phyloP scores from a whole-genome alignment of 2,329 filamentous ascomycete species.

The Claviceps sp. region DNA sequence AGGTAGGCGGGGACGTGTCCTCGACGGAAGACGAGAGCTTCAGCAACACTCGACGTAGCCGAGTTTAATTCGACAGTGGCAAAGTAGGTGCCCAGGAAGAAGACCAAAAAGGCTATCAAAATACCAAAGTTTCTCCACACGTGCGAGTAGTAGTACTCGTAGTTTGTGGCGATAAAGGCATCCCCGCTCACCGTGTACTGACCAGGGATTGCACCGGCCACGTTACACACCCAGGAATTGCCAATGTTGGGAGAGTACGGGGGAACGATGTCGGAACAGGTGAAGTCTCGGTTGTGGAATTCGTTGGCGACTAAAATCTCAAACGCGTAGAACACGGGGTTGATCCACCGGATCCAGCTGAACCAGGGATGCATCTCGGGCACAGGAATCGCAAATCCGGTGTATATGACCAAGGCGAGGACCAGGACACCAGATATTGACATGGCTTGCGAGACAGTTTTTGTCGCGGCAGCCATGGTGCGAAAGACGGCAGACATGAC shows the following conservation, averaged over 20 bases:
- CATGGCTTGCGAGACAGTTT: slow-evolving; percentile 48
- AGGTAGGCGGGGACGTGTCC: slow-evolving; percentile 35
- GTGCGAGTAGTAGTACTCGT: slow-evolving; percentile 42
- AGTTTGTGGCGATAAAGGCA: slow-evolving; percentile 42
- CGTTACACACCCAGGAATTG: slow-evolving; percentile 37
- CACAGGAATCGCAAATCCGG: slow-evolving; percentile 40
- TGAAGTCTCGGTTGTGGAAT: slow-evolving; percentile 43
- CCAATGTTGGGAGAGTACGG: slow-evolving; percentile 29
- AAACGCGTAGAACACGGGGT: slow-evolving; percentile 62
- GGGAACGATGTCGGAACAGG: slow-evolving; percentile 39
- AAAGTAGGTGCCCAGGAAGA: slow-evolving; percentile 52
- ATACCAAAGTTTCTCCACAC: slow-evolving; percentile 60
- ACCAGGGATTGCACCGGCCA: slow-evolving; percentile 41
- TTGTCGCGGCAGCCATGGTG: slow-evolving; percentile 56
- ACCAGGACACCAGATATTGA: slow-evolving; percentile 39
- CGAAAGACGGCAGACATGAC: slow-evolving; percentile 68
- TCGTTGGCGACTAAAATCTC: slow-evolving; percentile 64
- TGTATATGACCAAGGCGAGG: slow-evolving; percentile 46
- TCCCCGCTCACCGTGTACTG: slow-evolving; percentile 44
- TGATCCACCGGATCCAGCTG: slow-evolving; percentile 62
- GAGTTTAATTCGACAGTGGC: slow-evolving; percentile 52
- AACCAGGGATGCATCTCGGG: slow-evolving; percentile 59
- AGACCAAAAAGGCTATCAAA: slow-evolving; percentile 47
- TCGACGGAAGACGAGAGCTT: slow-evolving; percentile 54
- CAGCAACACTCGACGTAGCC: slow-evolving; percentile 46